phyloP scores from a whole-genome alignment of 164 flowering plant genomes.

The Berberis vulgaris region DNA sequence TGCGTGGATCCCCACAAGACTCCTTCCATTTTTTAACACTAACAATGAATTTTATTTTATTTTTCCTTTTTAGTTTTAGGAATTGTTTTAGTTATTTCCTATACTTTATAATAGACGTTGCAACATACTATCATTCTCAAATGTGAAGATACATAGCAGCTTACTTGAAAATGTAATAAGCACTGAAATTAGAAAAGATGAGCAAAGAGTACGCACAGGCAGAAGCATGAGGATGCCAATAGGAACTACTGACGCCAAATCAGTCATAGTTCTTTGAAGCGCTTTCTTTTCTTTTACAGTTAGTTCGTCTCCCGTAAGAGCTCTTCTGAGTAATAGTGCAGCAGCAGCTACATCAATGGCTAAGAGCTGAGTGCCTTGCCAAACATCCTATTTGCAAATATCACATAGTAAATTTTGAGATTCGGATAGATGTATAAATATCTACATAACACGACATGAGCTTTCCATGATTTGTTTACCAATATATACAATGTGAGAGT shows the following conservation, averaged over 20 bases:
- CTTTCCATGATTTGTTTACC: not conserved
- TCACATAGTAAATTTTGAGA: not conserved
- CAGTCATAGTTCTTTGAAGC: constrained; percentile 73
- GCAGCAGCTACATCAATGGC: constrained; percentile 93
- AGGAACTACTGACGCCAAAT: constrained; percentile 92
- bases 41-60: too few species aligned
- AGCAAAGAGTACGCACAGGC: constrained; percentile 52
- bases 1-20: too few species aligned
- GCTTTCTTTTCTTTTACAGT: constrained; percentile 83
- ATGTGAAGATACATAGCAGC: too few species aligned
- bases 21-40: too few species aligned
- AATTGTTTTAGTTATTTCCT: too few species aligned
- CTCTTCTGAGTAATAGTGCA: constrained; percentile 55
- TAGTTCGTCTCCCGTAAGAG: constrained; percentile 74
- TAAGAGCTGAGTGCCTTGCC: constrained; percentile 94
- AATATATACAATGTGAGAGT: too few species aligned
- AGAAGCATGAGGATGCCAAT: constrained; percentile 97
- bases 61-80: too few species aligned
- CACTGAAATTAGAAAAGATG: not conserved
- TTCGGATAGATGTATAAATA: not conserved
- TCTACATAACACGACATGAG: not conserved
- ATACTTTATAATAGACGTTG: too few species aligned
- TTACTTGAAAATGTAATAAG: not conserved
- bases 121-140: too few species aligned
- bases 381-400: constrained; percentile 64